A percentile compares a stretch with the other conserved stretches of the same genome.
Evolutionary conservation across 1,284 basidiomycete species (phyloP).

Genomic region (Pascua sp.): DNA sequence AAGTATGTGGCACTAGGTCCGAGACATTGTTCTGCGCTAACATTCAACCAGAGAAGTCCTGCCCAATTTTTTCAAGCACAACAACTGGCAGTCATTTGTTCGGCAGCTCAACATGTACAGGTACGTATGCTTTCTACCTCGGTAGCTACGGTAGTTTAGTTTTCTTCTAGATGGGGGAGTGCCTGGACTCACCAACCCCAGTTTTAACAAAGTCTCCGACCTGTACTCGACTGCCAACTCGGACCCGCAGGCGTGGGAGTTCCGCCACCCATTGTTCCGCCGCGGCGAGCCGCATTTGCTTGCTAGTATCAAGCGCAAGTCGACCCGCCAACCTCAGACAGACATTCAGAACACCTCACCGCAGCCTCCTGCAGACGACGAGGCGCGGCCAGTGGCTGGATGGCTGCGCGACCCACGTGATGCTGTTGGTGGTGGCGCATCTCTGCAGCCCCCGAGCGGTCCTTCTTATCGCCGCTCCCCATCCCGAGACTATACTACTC

Average conservation of each 20-base stretch:
- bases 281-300: slow-evolving; percentile 48
- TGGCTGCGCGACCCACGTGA: neutral
- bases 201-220: slow-evolving; percentile 50
- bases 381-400: slow-evolving; percentile 4
- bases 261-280: slow-evolving; percentile 49
- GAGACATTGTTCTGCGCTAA: slow-evolving; percentile 2
- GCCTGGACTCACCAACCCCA: slow-evolving; percentile 3
- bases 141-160: too few relatives aligned
- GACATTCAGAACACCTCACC: slow-evolving; percentile 2
- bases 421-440: slow-evolving; percentile 31
- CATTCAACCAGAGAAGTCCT: slow-evolving; percentile 35
- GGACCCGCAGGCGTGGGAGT: slow-evolving; percentile 51
- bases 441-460: neutral
- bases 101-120: slow-evolving; percentile 53
- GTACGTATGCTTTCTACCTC: slow-evolving; percentile 10
- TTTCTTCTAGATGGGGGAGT: too few relatives aligned
- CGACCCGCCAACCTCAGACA: slow-evolving; percentile 28
- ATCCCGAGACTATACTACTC: neutral
- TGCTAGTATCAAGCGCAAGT: slow-evolving; percentile 47
- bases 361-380: neutral
- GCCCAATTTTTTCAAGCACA: slow-evolving; percentile 52
- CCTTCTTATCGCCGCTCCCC: neutral
- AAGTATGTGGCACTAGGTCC: slow-evolving; percentile 28
- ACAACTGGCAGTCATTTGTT: slow-evolving; percentile 52
- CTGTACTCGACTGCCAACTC: slow-evolving; percentile 38